These are phyloP conservation scores for Penicillium pulvis DNA, from an alignment of 495 filamentous ascomycete genomes.

Conservation along the genomic window DNA sequence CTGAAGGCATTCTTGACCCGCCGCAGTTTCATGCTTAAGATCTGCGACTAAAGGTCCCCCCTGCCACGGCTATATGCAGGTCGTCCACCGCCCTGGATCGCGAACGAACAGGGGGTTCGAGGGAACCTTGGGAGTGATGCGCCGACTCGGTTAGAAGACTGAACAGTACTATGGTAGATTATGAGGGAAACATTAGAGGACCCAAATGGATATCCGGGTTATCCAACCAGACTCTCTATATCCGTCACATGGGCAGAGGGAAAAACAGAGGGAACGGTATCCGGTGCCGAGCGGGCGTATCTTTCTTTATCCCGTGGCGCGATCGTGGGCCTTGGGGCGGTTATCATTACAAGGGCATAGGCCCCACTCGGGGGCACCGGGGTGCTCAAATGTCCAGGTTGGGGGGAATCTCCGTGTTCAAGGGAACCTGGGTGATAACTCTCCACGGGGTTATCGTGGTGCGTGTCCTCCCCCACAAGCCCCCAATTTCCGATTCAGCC, in stretches of 20 bases:
- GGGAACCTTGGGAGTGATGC: not conserved
- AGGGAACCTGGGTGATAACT: conserved; percentile 17
- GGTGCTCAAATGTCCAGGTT: too few species aligned
- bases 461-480: conserved; percentile 1
- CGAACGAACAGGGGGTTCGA: conserved; percentile 12
- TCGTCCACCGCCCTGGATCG: conserved; percentile 16
- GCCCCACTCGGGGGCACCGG: not conserved
- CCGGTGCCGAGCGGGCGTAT: conserved; percentile 28
- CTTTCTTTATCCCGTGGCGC: conserved; percentile 25
- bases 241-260: conserved; percentile 20
- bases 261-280: not conserved
- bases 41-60: conserved; percentile 25
- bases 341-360: conserved; percentile 1
- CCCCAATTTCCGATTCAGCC: conserved; percentile 10
- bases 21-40: conserved; percentile 20
- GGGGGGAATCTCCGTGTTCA: conserved; percentile 1
- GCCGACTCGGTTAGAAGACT: not conserved
- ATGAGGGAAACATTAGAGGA: too few species aligned
- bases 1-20: not conserved
- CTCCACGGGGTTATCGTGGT: conserved; percentile 2
- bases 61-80: conserved; percentile 22
- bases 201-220: not conserved
- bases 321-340: conserved; percentile 7
- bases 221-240: conserved; percentile 22
- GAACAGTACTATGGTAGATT: not conserved